Conservation (phyloP, 768 basidiomycete species). For the Agrocybe pediades region DNA sequence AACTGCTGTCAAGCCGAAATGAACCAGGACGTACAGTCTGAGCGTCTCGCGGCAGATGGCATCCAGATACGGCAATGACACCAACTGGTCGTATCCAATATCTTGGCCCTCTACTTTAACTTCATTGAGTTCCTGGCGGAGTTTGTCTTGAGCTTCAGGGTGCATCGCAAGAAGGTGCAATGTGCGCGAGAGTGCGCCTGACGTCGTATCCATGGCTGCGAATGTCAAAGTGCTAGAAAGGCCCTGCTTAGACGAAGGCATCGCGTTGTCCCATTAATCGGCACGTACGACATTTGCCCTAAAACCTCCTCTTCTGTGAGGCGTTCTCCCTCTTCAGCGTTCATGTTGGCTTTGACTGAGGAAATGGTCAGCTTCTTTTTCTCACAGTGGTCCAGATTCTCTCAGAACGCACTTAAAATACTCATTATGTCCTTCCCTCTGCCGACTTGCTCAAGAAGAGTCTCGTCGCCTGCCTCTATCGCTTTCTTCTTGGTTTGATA, state of each 20-base stretch:
- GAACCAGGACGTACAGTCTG: constrained; percentile 29
- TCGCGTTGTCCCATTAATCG: not conserved
- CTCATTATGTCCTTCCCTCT: constrained; percentile 50
- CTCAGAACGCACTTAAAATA: constrained; percentile 37
- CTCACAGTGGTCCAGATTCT: not conserved
- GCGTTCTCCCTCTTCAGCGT: constrained; percentile 30
- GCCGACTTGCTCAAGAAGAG: constrained; percentile 30
- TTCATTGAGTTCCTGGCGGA: constrained; percentile 37
- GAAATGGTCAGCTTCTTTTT: not conserved
- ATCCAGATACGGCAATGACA: constrained; percentile 39
- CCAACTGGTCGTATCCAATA: constrained; percentile 37
- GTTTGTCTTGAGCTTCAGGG: constrained; percentile 31
- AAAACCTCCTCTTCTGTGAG: constrained; percentile 34
- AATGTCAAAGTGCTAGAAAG: constrained; percentile 28
- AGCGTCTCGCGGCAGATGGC: constrained; percentile 41
- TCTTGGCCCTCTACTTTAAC: constrained; percentile 19
- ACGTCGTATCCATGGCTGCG: constrained; percentile 48
- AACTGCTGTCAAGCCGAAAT: not conserved
- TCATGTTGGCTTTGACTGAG: constrained; percentile 37
- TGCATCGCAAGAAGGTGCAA: constrained; percentile 34
- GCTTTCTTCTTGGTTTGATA: constrained; percentile 36
- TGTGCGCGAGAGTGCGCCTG: constrained; percentile 36
- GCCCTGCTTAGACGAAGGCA: not conserved
- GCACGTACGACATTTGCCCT: constrained; percentile 28
- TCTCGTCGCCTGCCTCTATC: constrained; percentile 33